Evolutionary conservation across 2,329 filamentous ascomycete species (phyloP), one percentile per base, ranked within the genome.

Genomic region (Colletotrichum shisoi): DNA sequence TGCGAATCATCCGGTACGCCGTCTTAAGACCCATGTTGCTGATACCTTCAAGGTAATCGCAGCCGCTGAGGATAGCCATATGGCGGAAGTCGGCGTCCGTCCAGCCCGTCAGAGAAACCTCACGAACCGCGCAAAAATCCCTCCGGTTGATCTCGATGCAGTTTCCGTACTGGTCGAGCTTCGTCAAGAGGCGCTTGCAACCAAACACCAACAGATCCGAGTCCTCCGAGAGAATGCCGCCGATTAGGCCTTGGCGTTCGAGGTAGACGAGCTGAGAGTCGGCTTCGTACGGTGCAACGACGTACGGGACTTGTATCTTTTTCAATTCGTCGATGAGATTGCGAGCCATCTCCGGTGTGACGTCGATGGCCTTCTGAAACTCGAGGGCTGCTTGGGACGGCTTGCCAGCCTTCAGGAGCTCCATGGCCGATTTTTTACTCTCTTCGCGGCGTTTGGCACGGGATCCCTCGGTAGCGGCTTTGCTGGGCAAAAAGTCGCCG

Each of bases 191-290:
- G 60, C 92, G 87, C 78, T 93, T 94, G 27, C 94, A 94, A 17
- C 95, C 95, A 72, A 99, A 99, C 0, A 99, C 95, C 40, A 99
- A 82, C 63, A 99, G 83, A 79, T 99, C 95, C 0, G 95, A 99
- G 77, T 99, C 95, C 76, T 99, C 95, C 0, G 95, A 97, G 42
- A 99, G 81, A 70, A 99, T 96, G 31, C 93, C 96, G 71, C 89
- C 82, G 72, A 97, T 91, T 57, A 94, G 82, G 1, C 94, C 94
- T 67, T 92, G 87, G 57, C 89, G 89, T 79, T 99, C 95, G 44
- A 99, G 84, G 75, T 98, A 99, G 31, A 93, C 94, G 72, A 99
- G 85, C 78, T 99, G 94, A n/a, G 94, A 90, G 78, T 99, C 95
- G 53, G 95, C 95, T 82, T 99, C 95, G 79, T 97, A 99, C 0